A percentile compares a stretch with the other conserved stretches of the same genome.
Conservation (phyloP, 2,329 filamentous ascomycete species). For the Ophiocordyceps camponoti-floridani region DNA sequence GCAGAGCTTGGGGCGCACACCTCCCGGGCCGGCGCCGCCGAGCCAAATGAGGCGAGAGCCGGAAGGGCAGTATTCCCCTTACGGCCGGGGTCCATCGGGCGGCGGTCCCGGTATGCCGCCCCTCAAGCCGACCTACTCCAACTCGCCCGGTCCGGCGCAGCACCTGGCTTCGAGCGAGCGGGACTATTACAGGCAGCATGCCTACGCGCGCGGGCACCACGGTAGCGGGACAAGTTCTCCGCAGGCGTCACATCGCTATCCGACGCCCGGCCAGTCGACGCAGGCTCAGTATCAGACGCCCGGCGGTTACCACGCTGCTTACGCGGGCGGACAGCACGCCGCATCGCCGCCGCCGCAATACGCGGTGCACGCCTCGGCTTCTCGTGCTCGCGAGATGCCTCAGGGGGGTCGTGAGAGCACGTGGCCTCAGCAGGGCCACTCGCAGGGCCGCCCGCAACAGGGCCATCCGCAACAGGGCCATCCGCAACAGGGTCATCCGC, state of each 20-base stretch:
- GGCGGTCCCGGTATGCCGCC: slow-evolving; percentile 32
- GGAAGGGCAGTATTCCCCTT: slow-evolving; percentile 29
- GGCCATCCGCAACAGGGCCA: not conserved
- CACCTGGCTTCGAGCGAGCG: slow-evolving; percentile 23
- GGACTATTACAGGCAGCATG: slow-evolving; percentile 29
- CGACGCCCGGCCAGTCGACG: slow-evolving; percentile 18
- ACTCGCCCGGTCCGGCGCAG: slow-evolving; percentile 29
- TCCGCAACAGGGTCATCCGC: not conserved
- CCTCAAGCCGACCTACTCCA: slow-evolving; percentile 32
- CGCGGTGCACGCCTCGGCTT: slow-evolving; percentile 23
- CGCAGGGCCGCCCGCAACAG: not conserved
- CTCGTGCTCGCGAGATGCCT: slow-evolving; percentile 24
- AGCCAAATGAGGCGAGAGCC: slow-evolving; percentile 29
- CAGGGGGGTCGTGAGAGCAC: slow-evolving; percentile 17
- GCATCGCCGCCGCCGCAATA: slow-evolving; percentile 40
- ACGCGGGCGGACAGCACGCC: slow-evolving; percentile 20
- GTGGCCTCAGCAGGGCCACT: slow-evolving; percentile 15
- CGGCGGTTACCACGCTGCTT: slow-evolving; percentile 23
- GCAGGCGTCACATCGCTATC: slow-evolving; percentile 28
- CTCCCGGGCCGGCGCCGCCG: slow-evolving; percentile 19
- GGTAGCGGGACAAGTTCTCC: slow-evolving; percentile 24
- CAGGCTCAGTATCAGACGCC: slow-evolving; percentile 25
- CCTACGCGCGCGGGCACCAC: slow-evolving; percentile 16
- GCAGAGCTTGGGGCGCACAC: slow-evolving; percentile 22
- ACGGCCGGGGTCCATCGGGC: slow-evolving; percentile 15